These are phyloP conservation scores for Trypanosoma congolense DNA, from an alignment of 208 protist species.

Conservation along the genomic window DNA sequence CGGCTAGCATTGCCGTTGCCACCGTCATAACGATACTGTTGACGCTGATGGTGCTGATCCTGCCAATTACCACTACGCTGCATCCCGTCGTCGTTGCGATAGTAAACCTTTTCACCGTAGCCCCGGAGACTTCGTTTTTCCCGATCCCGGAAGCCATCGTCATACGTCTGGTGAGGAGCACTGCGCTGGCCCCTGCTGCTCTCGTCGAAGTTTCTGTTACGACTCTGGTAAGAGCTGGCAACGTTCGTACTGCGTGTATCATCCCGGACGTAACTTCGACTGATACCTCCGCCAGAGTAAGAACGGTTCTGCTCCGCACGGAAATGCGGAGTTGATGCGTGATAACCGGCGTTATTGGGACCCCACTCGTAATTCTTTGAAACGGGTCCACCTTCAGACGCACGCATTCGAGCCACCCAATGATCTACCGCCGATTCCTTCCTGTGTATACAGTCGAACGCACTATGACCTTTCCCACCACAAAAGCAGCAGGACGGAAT, in stretches of 20 bases:
- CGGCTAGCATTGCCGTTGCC: background rate
- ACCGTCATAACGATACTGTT: slow-evolving; percentile 1
- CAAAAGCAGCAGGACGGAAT: slow-evolving; percentile 57
- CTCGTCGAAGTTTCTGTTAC: background rate
- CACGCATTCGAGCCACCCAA: slow-evolving; percentile 29
- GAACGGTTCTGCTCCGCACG: background rate
- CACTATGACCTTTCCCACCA: slow-evolving; percentile 53
- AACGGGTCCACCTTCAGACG: background rate
- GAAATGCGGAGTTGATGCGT: background rate
- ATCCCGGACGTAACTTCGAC: background rate
- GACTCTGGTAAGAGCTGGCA: background rate
- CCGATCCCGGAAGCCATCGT: background rate
- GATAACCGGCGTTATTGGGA: background rate
- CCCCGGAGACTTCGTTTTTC: no score
- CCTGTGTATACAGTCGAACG: slow-evolving; percentile 52
- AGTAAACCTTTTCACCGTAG: no score
- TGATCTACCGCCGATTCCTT: slow-evolving; percentile 37
- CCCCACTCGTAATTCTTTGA: background rate
- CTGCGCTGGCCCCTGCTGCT: background rate
- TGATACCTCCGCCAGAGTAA: background rate
- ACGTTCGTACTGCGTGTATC: background rate
- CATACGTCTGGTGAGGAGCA: background rate
- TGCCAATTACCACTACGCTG: no score
- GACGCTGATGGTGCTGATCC: no score
- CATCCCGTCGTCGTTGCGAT: no score